A percentile compares a stretch with the other conserved stretches of the same genome.
These are phyloP conservation scores for Aspergillus aculeatus DNA, from an alignment of 2,329 filamentous ascomycete genomes.

Conservation along the genomic window DNA sequence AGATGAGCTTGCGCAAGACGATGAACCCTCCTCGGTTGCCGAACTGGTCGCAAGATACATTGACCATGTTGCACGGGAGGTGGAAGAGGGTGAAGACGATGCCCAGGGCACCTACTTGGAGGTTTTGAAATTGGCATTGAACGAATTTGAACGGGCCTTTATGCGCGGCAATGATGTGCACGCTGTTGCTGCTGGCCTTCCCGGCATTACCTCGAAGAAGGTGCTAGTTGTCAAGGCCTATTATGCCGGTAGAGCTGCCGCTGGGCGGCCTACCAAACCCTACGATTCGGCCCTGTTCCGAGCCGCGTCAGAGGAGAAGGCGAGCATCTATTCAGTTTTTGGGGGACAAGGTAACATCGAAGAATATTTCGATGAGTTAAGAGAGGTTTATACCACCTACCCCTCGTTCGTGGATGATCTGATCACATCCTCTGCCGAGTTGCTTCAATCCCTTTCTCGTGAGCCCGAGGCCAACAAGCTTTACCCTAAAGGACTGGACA, in stretches of 20 bases:
- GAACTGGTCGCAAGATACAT: conserved; percentile 94
- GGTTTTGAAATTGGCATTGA: conserved; percentile 85
- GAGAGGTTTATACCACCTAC: conserved; percentile 88
- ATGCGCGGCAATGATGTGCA: conserved; percentile 95
- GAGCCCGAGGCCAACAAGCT: conserved; percentile 89
- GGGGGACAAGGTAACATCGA: conserved; percentile 98
- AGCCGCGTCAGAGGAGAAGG: conserved; percentile 78
- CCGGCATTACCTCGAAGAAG: conserved; percentile 92
- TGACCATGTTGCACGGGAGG: conserved; percentile 81
- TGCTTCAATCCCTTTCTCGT: conserved; percentile 79
- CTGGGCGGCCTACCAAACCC: conserved; percentile 80
- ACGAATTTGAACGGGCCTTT: conserved; percentile 95
- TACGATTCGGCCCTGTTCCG: conserved; percentile 92
- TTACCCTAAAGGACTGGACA: conserved; percentile 93
- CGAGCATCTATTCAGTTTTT: conserved; percentile 89
- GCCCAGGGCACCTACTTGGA: conserved; percentile 85
- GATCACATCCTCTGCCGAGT: conserved; percentile 74
- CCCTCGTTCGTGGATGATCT: conserved; percentile 86
- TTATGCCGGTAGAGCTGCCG: conserved; percentile 81
- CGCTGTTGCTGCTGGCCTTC: conserved; percentile 77
- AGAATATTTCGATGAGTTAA: conserved; percentile 97
- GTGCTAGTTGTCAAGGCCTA: conserved; percentile 85
- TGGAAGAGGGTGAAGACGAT: conserved; percentile 90
- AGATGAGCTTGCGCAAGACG: conserved; percentile 95
- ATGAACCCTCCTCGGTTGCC: conserved; percentile 93